These are phyloP conservation scores for Wickerhamiella siamensis DNA, from an alignment of 805 yeast species.

Conservation along the genomic window DNA sequence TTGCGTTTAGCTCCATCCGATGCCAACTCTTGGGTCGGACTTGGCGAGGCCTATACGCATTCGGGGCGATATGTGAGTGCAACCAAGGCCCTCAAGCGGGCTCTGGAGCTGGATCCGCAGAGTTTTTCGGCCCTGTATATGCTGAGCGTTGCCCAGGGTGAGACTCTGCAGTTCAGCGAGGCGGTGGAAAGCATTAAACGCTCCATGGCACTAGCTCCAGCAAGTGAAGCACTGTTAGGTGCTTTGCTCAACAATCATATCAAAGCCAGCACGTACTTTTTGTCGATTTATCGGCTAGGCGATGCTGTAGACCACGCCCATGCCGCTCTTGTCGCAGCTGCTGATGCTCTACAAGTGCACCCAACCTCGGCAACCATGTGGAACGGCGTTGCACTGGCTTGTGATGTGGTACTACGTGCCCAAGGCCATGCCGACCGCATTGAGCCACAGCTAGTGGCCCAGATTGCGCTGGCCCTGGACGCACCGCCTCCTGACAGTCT, in stretches of 20 bases:
- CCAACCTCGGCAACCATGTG: conserved; percentile 38
- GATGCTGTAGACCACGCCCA: conserved; percentile 41
- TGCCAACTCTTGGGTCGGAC: conserved; percentile 74
- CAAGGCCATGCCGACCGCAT: conserved; percentile 38
- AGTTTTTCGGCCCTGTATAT: conserved; percentile 54
- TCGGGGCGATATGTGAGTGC: conserved; percentile 85
- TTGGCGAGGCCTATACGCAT: conserved; percentile 88
- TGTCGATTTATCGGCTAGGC: conserved; percentile 49
- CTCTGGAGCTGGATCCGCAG: conserved; percentile 37
- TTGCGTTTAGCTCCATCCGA: conserved; percentile 55
- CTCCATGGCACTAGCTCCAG: conserved; percentile 8
- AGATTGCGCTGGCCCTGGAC: background rate
- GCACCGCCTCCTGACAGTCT: background rate
- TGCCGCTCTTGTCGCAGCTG: conserved; percentile 33
- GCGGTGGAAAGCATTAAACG: conserved; percentile 36
- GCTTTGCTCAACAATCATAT: conserved; percentile 29
- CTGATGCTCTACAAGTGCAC: conserved; percentile 27
- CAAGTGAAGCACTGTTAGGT: conserved; percentile 36
- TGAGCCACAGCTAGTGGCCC: conserved; percentile 26
- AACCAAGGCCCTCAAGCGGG: conserved; percentile 60
- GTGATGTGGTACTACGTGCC: conserved; percentile 38
- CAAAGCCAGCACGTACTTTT: conserved; percentile 35
- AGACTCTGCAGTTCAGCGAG: conserved; percentile 49
- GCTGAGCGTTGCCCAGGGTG: conserved; percentile 49
- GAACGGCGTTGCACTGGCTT: conserved; percentile 47